These are phyloP conservation scores for Macrolepiota dolichaula DNA, from an alignment of 768 basidiomycete species.

Conservation along the genomic window DNA sequence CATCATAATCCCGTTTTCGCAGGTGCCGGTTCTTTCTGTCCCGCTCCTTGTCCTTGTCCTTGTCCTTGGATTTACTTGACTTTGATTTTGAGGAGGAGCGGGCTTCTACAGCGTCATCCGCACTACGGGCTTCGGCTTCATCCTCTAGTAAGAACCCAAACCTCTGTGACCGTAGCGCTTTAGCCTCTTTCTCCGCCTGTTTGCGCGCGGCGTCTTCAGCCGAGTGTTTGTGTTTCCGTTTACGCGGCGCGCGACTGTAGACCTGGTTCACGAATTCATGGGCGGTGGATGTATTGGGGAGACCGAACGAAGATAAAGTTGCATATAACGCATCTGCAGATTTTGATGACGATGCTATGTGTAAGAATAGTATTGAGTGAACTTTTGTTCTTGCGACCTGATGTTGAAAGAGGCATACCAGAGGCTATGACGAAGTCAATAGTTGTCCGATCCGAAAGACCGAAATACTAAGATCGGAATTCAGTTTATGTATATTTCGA, in stretches of 20 bases:
- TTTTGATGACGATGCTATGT: constrained; percentile 79
- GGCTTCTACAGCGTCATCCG: constrained; percentile 37
- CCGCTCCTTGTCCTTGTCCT: constrained; percentile 35
- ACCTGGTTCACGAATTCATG: constrained; percentile 80
- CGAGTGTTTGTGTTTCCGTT: constrained; percentile 64
- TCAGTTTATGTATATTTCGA: neutral
- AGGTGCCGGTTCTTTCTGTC: constrained; percentile 55
- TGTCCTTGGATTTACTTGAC: constrained; percentile 32
- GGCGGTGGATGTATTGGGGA: constrained; percentile 78
- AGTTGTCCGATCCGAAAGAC: constrained; percentile 78
- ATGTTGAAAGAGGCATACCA: constrained; percentile 41
- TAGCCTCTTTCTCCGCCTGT: constrained; percentile 75
- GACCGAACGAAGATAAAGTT: constrained; percentile 71
- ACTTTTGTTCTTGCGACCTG: neutral
- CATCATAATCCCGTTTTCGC: constrained; percentile 80
- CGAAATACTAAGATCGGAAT: constrained; percentile 57
- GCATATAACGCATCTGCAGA: constrained; percentile 74
- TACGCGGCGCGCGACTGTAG: constrained; percentile 73
- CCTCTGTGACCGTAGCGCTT: constrained; percentile 63
- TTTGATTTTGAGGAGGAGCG: constrained; percentile 21
- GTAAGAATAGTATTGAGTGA: constrained; percentile 1
- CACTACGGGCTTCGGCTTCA: constrained; percentile 20
- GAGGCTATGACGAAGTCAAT: constrained; percentile 87
- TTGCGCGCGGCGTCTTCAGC: constrained; percentile 43
- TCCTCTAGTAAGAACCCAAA: constrained; percentile 81